A percentile compares a stretch with the other conserved stretches of the same genome.
Evolutionary conservation across 2,329 filamentous ascomycete genomes (phyloP).

Genomic region (Diplocarpon rosae): DNA sequence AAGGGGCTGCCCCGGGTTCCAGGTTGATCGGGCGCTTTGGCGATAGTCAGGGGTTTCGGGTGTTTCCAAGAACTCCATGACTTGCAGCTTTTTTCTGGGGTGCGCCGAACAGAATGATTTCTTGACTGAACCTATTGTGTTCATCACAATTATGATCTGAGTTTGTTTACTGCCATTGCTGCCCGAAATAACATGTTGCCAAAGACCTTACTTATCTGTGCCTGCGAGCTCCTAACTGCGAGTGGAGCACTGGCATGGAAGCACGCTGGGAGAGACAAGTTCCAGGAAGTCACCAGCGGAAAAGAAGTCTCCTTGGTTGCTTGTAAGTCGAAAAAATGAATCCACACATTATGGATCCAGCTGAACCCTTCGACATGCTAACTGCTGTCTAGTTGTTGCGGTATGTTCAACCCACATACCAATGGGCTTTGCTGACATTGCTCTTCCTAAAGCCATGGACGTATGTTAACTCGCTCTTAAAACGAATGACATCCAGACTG

Average conservation of each 20-base stretch:
- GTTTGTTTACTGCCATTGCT: too few relatives aligned
- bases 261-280: constrained; percentile 7
- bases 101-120: background rate
- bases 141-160: background rate
- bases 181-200: constrained; percentile 4
- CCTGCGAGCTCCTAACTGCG: constrained; percentile 3
- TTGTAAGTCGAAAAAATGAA: constrained; percentile 7
- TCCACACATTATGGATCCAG: background rate
- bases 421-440: background rate
- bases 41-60: too few relatives aligned
- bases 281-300: constrained; percentile 2
- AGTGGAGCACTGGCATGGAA: constrained; percentile 9
- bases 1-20: too few relatives aligned
- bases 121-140: background rate
- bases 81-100: too few relatives aligned
- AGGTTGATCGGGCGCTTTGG: too few relatives aligned
- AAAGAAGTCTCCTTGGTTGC: constrained; percentile 11
- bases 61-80: too few relatives aligned
- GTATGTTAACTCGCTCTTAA: constrained; percentile 5
- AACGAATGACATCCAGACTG: background rate
- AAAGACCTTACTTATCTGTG: background rate
- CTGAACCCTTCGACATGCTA: background rate
- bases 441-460: constrained; percentile 9
- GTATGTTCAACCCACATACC: constrained; percentile 3
- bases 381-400: constrained; percentile 9